Evolutionary conservation across 257 asterid genomes (phyloP), one percentile per base, ranked within the genome.

Genomic region (Nicotiana otophora): DNA sequence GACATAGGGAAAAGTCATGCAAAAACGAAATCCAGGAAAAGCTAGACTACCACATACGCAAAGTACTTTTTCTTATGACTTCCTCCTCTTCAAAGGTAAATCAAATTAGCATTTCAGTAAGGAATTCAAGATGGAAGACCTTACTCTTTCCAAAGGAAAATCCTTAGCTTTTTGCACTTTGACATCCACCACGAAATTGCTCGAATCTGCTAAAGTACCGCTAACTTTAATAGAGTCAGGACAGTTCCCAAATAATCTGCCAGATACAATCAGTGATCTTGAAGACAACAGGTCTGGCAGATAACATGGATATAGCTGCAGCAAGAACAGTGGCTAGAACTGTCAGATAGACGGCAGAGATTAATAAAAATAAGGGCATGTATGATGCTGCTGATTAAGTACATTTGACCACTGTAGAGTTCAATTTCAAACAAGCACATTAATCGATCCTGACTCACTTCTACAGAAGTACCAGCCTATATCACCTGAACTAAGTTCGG

Each of bases 61-160:
- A 4, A 10, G 7, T 72, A 72, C 39, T 74, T 74, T 68, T 14
- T 74, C 79, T 74, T 74, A 1, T 48, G 1, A 72, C 8, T 12
- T 74, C 26, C 62, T 46, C 39, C 39, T 15, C 14, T 23, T 28
- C 61, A 15, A 14, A 14, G 16, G 62, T 12, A 74, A 48, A 46
- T 20, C 23, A 74, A 72, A 74, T 26, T 48, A 74, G 7, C 42
- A 26, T 26, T 26, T 75, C 42, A 15, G 63, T 15, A 7, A 7
- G 42, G 39, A 74, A 75, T 75, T 48, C 63, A 26, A 75, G 63
- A 51, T 15, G 46, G 34, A 83, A 82, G 81, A 62, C 65, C 88
- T 89, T 91, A 95, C 99, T 65, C 85, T 88, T 88, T 89, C 95
- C 86, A 95, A 5, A 15, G 94, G 97, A 82, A 92, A 80, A 83